A percentile compares a stretch with the other conserved stretches of the same genome.
These are phyloP conservation scores for Microthlaspi erraticum DNA, from an alignment of 345 rosid species.

Conservation along the genomic window DNA sequence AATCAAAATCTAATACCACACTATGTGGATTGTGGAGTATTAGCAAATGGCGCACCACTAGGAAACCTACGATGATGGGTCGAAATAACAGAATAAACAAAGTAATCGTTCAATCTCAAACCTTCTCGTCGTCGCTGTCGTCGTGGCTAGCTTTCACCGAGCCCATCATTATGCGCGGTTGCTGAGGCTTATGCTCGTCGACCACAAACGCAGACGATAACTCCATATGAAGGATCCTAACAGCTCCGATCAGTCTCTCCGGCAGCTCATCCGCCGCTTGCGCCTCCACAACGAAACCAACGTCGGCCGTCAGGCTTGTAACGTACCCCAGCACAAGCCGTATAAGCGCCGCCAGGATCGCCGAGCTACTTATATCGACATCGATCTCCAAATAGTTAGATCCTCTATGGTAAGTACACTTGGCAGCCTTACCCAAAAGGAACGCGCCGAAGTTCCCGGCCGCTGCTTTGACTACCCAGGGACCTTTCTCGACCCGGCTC, in stretches of 20 bases:
- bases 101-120: too few relatives aligned
- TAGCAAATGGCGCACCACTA: too few relatives aligned
- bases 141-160: constrained; percentile 54
- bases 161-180: constrained; percentile 49
- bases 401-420: constrained; percentile 70
- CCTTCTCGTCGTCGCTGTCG: background rate
- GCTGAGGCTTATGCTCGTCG: constrained; percentile 28
- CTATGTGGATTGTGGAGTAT: too few relatives aligned
- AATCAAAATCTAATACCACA: too few relatives aligned
- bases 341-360: constrained; percentile 54
- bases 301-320: constrained; percentile 60
- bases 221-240: constrained; percentile 75
- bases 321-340: constrained; percentile 59
- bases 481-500: constrained; percentile 78
- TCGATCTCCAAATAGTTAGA: constrained; percentile 78
- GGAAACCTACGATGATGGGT: too few relatives aligned
- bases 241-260: constrained; percentile 73
- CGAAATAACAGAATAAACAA: too few relatives aligned
- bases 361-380: constrained; percentile 69
- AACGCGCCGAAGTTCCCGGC: constrained; percentile 77
- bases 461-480: constrained; percentile 72
- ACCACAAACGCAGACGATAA: constrained; percentile 65
- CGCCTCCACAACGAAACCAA: constrained; percentile 81
- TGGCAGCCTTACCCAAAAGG: constrained; percentile 61
- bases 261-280: constrained; percentile 78